Evolutionary conservation across 441 rosid species (phyloP), one percentile per base, ranked within the genome.

Genomic region (Populus hybrid): DNA sequence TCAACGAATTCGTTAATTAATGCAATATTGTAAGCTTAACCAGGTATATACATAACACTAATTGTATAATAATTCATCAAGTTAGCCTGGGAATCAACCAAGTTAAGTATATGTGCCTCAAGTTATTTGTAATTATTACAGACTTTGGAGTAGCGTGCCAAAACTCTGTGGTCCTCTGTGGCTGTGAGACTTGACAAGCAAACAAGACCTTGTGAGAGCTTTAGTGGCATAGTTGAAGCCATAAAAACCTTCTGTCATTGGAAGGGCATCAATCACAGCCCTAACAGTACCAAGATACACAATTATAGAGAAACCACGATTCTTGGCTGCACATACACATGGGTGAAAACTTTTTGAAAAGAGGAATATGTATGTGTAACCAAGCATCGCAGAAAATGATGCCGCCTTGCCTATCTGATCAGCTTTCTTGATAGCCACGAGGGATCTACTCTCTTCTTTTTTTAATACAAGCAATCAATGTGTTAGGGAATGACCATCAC

Each of bases 281-380:
- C 76, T 40, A 77, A 77, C 77, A 77, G 80, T 75, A 53, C 74
- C 76, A 70, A 45, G 23, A 53, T 68, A 64, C 86, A 79, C 87
- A 81, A 77, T 86, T 76, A 85, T 83, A 84, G 85, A 84, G 80
- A 71, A 83, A 78, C 83, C 85, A 75, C 75, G 83, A 86, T 85
- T 83, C 86, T 78, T 83, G 89, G 84, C 85, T 83, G 79, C 82
- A 79, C 80, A 78, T 70, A 82, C 86, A 83, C 86, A 79, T 79
- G 82, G 75, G 68, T 2, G 14, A 65, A 35, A 63, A 61, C 76
- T 73, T 82, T 82, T 65, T 20, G 7, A 56, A 68, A 36, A 40
- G 77, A 65, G 38, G 75, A 76, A 12, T 66, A 14, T 2, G 2
- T 64, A 16, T 29, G 18, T 29, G 2, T 29, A 77, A 73, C 80